Conservation (phyloP, 306 rosid species). For the Cucumis cinereus region DNA sequence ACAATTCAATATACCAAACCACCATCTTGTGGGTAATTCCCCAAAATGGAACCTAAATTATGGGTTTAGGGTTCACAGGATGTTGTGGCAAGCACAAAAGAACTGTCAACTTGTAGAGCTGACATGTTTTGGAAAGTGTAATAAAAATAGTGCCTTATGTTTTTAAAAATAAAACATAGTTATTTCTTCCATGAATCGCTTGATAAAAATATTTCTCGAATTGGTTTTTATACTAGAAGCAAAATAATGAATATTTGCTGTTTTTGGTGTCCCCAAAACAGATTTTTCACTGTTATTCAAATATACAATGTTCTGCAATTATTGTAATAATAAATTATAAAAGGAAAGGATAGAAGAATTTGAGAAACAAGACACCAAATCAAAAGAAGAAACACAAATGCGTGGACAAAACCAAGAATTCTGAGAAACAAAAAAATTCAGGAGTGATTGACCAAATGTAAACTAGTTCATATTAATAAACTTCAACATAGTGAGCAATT, state of each 20-base stretch:
- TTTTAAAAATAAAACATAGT: neutral
- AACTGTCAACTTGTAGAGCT: neutral
- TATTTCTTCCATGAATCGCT: neutral
- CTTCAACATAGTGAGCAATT: neutral
- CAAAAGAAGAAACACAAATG: neutral
- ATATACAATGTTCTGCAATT: neutral
- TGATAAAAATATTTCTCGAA: neutral
- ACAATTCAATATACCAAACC: neutral
- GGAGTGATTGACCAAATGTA: neutral
- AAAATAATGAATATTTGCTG: neutral
- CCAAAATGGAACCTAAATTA: neutral
- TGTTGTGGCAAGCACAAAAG: neutral
- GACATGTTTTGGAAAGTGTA: neutral
- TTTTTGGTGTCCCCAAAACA: neutral
- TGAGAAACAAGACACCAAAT: neutral
- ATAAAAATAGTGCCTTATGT: neutral
- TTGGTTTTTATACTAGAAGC: neutral
- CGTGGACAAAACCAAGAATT: neutral
- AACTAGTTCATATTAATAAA: slow-evolving; percentile 13
- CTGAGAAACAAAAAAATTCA: neutral
- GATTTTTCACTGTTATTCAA: neutral
- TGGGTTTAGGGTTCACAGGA: neutral
- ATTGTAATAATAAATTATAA: neutral
- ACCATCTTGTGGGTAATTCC: neutral
- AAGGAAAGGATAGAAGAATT: neutral